Evolutionary conservation across 2,329 filamentous ascomycete species (phyloP), one percentile per base, ranked within the genome.

Genomic region (Neurospora sp.): DNA sequence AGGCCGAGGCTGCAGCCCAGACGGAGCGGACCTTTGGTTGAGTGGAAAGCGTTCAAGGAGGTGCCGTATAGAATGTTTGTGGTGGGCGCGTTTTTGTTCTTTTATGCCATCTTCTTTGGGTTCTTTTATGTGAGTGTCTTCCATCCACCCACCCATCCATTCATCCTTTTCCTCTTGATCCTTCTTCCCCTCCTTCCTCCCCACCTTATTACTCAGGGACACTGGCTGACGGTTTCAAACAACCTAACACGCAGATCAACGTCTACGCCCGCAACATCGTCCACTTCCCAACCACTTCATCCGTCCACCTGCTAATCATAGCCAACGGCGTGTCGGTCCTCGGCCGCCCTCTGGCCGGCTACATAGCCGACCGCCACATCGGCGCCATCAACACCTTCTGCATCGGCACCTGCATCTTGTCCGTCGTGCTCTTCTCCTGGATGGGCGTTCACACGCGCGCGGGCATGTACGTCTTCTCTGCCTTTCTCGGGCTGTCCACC

Each of bases 321-420:
- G 82, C 87, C 17, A 90, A 89, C 73, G 87, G 83, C 6, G 78
- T 88, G 15, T 87, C 87, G 0, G 81, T 90, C 1, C 77, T 86
- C 0, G 85, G 84, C 7, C 84, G 89, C 0, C 78, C 89, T 4
- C 70, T 90, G 1, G 84, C 85, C 0, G 85, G 84, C 2, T 84
- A 81, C 70, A 77, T 90, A 2, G 87, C 87, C 0, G 87, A 90
- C 73, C 81, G 76, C 0, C 81, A 79, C 33, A 76, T 83, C 9
- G 88, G 88, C 0, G 82, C 86, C 0, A 80, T 89, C 38, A 89
- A 88, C 72, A 82, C 83, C 0, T 82, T 88, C 19, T 82, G 87
- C 15, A 82, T 86, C 0, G 81, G 83, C 68, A 82, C 82, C 0
- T 79, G 87, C 15, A 72, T 85, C 1, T 81, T 83, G 0, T 81